These are phyloP conservation scores for Umbelopsis vinacea DNA, from an alignment of 192 early-diverging fungal genomes.

Conservation along the genomic window DNA sequence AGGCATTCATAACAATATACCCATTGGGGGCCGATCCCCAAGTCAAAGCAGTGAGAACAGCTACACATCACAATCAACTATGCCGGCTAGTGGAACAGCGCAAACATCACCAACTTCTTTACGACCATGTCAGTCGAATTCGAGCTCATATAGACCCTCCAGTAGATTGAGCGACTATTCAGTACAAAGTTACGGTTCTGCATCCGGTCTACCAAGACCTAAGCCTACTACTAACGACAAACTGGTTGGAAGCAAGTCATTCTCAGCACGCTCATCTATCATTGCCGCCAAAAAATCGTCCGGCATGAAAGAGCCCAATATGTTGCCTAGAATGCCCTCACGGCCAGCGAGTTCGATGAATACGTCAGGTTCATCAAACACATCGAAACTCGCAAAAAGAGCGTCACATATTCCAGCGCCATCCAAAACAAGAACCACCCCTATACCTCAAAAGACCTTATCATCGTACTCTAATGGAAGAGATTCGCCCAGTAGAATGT, in stretches of 20 bases:
- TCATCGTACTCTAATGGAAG: constrained; percentile 7
- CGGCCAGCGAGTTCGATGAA: constrained; percentile 15
- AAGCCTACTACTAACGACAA: not conserved
- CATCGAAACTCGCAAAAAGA: constrained; percentile 30
- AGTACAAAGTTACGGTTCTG: constrained; percentile 29
- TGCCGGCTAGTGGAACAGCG: constrained; percentile 23
- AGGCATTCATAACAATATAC: not conserved
- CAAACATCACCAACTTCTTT: constrained; percentile 26
- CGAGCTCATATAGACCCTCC: constrained; percentile 29
- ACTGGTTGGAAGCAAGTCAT: constrained; percentile 18
- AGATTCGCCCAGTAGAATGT: constrained; percentile 6
- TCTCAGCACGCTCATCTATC: not conserved
- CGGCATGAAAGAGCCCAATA: constrained; percentile 23
- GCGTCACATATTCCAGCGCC: constrained; percentile 43
- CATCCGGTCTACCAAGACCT: constrained; percentile 23
- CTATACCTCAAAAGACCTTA: not conserved
- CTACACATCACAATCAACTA: constrained; percentile 31
- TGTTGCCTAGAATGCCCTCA: constrained; percentile 17
- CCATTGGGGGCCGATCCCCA: constrained; percentile 14
- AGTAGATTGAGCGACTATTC: constrained; percentile 43
- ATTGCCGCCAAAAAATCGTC: constrained; percentile 11
- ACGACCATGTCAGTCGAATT: constrained; percentile 32
- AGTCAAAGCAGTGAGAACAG: constrained; percentile 40
- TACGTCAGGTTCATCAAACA: not conserved
- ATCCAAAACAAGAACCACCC: not conserved